A percentile compares a stretch with the other conserved stretches of the same genome.
Conservation (phyloP, 495 filamentous ascomycete species). For the Xylaria acuta region DNA sequence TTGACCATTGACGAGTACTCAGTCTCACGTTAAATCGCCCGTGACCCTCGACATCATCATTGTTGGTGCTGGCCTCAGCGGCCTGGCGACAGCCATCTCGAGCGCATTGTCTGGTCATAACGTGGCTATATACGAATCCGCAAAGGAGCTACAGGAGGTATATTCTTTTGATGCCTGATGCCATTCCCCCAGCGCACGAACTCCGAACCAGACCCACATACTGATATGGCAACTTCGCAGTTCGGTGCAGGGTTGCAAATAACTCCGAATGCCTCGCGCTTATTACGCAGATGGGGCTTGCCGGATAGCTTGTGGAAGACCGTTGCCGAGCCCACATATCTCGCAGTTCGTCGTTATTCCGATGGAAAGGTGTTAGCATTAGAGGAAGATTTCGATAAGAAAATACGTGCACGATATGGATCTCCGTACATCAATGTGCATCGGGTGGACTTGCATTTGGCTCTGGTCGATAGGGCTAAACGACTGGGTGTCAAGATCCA, state of each 20-base stretch:
- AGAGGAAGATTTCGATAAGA: slow-evolving; percentile 41
- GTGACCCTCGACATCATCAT: slow-evolving; percentile 54
- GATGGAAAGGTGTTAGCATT: slow-evolving; percentile 41
- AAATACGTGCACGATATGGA: slow-evolving; percentile 40
- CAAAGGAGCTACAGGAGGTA: slow-evolving; percentile 40
- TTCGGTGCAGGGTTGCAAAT: slow-evolving; percentile 56
- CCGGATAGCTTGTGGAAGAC: slow-evolving; percentile 46
- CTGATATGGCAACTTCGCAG: slow-evolving; percentile 29
- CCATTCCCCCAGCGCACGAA: not conserved
- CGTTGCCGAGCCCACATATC: slow-evolving; percentile 33
- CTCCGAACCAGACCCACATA: not conserved
- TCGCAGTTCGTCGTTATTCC: slow-evolving; percentile 41
- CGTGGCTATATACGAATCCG: slow-evolving; percentile 39
- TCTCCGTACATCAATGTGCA: slow-evolving; percentile 52
- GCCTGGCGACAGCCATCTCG: slow-evolving; percentile 60
- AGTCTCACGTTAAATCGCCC: slow-evolving; percentile 19
- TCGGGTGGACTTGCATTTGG: slow-evolving; percentile 52
- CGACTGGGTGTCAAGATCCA: slow-evolving; percentile 45
- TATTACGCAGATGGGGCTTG: slow-evolving; percentile 57
- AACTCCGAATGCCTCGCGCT: slow-evolving; percentile 50
- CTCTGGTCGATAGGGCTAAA: slow-evolving; percentile 44
- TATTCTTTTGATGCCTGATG: not conserved
- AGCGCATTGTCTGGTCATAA: slow-evolving; percentile 36
- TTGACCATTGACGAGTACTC: not conserved
- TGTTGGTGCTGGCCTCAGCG: slow-evolving; percentile 65